Evolutionary conservation across 2,329 filamentous ascomycete genomes (phyloP), one percentile per base, ranked within the genome.

Genomic region (Paecilomyces variotii): DNA sequence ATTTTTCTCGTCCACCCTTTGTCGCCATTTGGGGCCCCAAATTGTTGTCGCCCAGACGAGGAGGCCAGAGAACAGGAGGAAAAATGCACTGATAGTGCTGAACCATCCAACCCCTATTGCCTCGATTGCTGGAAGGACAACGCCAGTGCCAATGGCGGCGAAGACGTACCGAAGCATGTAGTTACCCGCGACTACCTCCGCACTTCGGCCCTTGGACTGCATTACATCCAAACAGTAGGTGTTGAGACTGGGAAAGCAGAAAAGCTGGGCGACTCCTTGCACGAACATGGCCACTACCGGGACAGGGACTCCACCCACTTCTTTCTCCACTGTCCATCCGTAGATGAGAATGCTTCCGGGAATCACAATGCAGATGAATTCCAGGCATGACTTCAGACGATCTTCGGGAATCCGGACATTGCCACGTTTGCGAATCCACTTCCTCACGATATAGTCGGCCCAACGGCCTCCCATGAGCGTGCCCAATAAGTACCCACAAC

Each of bases 211-310:
- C 25, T 68, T 70, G 1, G 71, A 68, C 63, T 87, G 87, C 86
- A 92, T 90, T 11, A 93, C 89, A 70, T 94, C 89, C 49, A 94
- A 74, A 69, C 89, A 92, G 73, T 94, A 92, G 0, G 88, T 89
- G 70, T 92, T 91, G 61, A 92, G 71, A 54, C 82, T 84, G 0
- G 88, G 88, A 67, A 91, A 91, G 65, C 87, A 89, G 67, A 90
- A 89, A 4, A 91, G 76, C 71, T 91, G 87, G 0, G 84, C 87
- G 0, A 91, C 80, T 1, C 88, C 89, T 67, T 91, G 88, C 1
- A 88, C 60, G 68, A 91, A 91, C 79, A 92, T 86, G 65, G 84
- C 83, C 6, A 91, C 79, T 1, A 91, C 86, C 0, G 88, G 88
- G 3, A 78, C 67, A 0, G 82, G 75, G 2, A 86, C 76, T 0